phyloP scores from a whole-genome alignment of 176 grass and related monocot genomes.

The Hordeum vulgare region DNA sequence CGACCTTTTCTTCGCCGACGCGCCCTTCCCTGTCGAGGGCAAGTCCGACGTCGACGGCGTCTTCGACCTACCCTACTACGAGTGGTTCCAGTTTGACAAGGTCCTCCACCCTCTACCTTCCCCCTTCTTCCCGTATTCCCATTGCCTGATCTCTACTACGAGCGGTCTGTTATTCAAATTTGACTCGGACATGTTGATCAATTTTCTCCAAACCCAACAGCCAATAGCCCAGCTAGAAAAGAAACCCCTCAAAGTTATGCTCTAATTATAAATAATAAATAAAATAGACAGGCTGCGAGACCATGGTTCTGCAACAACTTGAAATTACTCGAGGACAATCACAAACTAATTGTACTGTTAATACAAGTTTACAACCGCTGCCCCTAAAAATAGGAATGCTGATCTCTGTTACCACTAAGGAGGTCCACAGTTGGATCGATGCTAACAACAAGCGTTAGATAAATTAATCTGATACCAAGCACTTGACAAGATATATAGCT shows the following conservation, averaged over 20 bases:
- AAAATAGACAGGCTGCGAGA: too few species aligned
- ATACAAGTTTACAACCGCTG: not conserved
- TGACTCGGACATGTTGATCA: not conserved
- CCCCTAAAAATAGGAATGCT: not conserved
- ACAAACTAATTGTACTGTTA: not conserved
- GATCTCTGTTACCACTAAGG: not conserved
- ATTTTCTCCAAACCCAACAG: not conserved
- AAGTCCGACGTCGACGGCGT: constrained; percentile 81
- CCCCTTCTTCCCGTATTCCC: not conserved
- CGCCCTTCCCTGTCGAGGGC: constrained; percentile 77
- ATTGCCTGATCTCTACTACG: not conserved
- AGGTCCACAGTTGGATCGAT: not conserved
- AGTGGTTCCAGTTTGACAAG: constrained; percentile 94
- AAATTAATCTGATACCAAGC: not conserved
- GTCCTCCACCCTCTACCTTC: constrained; percentile 11
- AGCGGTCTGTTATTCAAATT: too few species aligned
- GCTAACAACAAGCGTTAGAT: not conserved
- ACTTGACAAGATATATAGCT: not conserved
- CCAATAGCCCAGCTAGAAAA: not conserved
- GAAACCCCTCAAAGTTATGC: not conserved
- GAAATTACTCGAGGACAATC: not conserved
- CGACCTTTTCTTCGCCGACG: constrained; percentile 91
- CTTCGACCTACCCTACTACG: constrained; percentile 78
- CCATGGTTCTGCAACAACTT: not conserved
- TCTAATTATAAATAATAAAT: not conserved